Conservation (phyloP, 345 rosid genomes). For the Eutrema japonicum region DNA sequence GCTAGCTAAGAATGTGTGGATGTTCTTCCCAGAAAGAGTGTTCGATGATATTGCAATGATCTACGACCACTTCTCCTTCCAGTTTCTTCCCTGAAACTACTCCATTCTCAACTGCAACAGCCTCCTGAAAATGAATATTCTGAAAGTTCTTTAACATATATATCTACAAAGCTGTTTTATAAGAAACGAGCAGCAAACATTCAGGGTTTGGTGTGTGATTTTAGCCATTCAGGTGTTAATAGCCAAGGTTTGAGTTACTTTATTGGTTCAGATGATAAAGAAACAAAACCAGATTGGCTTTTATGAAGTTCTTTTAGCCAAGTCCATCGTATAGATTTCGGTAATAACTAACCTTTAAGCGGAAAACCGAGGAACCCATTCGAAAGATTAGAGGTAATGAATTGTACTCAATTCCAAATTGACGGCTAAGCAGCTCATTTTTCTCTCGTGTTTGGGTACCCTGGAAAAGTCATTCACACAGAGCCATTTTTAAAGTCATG, state of each 20-base stretch:
- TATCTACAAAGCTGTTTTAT: slow-evolving; percentile 19
- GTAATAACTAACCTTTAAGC: slow-evolving; percentile 43
- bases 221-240: neutral
- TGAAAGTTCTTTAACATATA: slow-evolving; percentile 3
- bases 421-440: slow-evolving; percentile 62
- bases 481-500: slow-evolving; percentile 4
- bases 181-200: slow-evolving; percentile 12
- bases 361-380: slow-evolving; percentile 74
- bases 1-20: slow-evolving; percentile 50
- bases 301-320: neutral
- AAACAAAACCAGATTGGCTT: neutral
- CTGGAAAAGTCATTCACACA: slow-evolving; percentile 44
- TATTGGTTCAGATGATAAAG: neutral
- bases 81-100: slow-evolving; percentile 24
- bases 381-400: slow-evolving; percentile 66
- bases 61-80: slow-evolving; percentile 44
- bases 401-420: slow-evolving; percentile 70
- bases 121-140: slow-evolving; percentile 45
- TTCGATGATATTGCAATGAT: slow-evolving; percentile 69
- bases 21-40: slow-evolving; percentile 66
- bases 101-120: slow-evolving; percentile 35
- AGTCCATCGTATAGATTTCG: neutral
- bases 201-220: slow-evolving; percentile 4
- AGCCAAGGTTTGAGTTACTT: slow-evolving; percentile 2
- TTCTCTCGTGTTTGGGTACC: slow-evolving; percentile 86